A percentile compares a stretch with the other conserved stretches of the same genome.
Evolutionary conservation across 192 early-diverging fungal genomes (phyloP).

Genomic region (Chytriomyces sp.): DNA sequence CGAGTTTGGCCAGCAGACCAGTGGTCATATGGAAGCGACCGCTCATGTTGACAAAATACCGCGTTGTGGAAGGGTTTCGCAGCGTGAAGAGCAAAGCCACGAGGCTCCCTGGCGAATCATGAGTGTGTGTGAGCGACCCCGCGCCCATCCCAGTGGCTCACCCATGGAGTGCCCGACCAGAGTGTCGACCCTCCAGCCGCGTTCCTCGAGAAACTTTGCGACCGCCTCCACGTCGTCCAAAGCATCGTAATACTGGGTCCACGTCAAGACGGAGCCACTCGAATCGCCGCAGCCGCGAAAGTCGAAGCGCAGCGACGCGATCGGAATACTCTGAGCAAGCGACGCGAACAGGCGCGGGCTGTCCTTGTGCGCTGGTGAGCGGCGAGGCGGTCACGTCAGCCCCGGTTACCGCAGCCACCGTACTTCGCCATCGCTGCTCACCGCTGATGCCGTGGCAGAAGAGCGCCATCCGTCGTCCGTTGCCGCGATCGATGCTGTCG

Average conservation of each 20-base stretch:
- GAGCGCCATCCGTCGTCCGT: background rate
- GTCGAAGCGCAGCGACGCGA: slow-evolving; percentile 20
- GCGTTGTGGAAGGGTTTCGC: background rate
- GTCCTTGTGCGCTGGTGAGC: slow-evolving; percentile 16
- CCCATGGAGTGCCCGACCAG: slow-evolving; percentile 27
- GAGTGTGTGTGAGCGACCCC: background rate
- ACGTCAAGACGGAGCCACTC: slow-evolving; percentile 5
- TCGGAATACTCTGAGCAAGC: background rate
- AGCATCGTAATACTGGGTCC: slow-evolving; percentile 4
- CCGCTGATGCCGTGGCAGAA: slow-evolving; percentile 6
- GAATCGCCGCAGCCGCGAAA: slow-evolving; percentile 20
- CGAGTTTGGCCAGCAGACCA: background rate
- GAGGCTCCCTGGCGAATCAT: background rate
- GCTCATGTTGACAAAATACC: slow-evolving; percentile 7
- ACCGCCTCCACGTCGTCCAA: slow-evolving; percentile 5
- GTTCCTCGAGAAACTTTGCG: background rate
- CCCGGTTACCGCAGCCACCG: background rate
- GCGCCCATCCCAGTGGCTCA: background rate
- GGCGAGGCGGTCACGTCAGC: background rate
- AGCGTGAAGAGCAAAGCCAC: background rate
- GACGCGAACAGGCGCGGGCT: background rate
- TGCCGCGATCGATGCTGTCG: background rate
- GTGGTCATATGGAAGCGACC: slow-evolving; percentile 5
- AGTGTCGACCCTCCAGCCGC: background rate
- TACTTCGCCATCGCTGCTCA: no score